These are phyloP conservation scores for Candida manassasensis DNA, from an alignment of 805 yeast species.

Conservation along the genomic window DNA sequence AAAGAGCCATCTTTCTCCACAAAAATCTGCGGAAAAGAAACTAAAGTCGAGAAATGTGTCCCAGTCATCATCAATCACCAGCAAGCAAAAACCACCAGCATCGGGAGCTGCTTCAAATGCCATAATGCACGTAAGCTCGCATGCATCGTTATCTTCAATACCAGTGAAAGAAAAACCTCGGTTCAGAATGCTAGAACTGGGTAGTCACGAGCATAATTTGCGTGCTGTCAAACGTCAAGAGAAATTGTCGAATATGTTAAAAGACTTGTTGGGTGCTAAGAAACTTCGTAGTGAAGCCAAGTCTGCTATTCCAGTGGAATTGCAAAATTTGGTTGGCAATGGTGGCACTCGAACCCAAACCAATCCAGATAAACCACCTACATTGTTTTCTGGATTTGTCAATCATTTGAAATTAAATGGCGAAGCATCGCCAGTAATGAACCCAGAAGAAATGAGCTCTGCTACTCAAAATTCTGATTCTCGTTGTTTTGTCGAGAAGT, in stretches of 20 bases:
- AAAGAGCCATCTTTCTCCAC: not conserved
- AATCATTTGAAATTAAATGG: slow-evolving; percentile 43
- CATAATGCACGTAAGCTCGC: not conserved
- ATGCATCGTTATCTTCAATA: not conserved
- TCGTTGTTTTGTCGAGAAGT: slow-evolving; percentile 74
- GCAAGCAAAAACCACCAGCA: not conserved
- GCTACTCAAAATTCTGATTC: slow-evolving; percentile 20
- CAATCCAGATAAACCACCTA: slow-evolving; percentile 48
- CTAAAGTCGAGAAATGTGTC: not conserved
- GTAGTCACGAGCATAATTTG: slow-evolving; percentile 76
- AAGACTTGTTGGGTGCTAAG: slow-evolving; percentile 70
- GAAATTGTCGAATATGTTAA: slow-evolving; percentile 67
- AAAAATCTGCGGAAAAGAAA: not conserved
- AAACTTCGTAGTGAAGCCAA: slow-evolving; percentile 66
- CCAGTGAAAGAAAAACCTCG: slow-evolving; percentile 29
- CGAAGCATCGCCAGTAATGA: not conserved
- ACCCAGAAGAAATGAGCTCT: slow-evolving; percentile 4
- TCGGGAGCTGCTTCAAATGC: not conserved
- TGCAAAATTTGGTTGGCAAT: slow-evolving; percentile 9
- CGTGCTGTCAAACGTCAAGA: slow-evolving; percentile 75
- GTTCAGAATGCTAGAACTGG: slow-evolving; percentile 58
- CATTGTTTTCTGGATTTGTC: slow-evolving; percentile 63
- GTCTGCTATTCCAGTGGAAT: slow-evolving; percentile 66
- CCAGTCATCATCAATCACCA: not conserved
- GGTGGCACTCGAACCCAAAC: slow-evolving; percentile 6